These are phyloP conservation scores for Fusarium sp. DNA, from an alignment of 2,329 filamentous ascomycete species.

Conservation along the genomic window DNA sequence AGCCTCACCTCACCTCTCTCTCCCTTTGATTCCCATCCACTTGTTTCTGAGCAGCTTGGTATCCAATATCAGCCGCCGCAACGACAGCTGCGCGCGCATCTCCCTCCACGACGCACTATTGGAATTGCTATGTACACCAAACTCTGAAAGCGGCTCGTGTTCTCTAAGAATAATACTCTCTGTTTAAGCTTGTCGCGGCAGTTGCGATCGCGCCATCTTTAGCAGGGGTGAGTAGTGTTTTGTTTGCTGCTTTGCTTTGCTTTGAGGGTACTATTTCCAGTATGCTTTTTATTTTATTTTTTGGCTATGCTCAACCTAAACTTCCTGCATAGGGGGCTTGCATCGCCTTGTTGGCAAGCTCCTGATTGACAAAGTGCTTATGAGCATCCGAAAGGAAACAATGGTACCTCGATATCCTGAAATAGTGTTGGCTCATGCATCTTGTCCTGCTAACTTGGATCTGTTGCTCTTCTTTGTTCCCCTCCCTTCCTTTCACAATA, in stretches of 20 bases:
- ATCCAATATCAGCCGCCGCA: conserved; percentile 16
- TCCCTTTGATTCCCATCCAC: conserved; percentile 31
- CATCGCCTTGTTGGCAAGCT: neutral
- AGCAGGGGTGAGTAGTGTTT: conserved; percentile 34
- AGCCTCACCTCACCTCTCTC: conserved; percentile 28
- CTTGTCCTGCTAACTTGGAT: conserved; percentile 8
- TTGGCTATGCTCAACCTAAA: neutral
- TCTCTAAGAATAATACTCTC: conserved; percentile 1
- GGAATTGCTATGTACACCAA: neutral
- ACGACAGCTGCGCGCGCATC: conserved; percentile 19
- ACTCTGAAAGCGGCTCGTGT: neutral
- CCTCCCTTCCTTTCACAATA: neutral
- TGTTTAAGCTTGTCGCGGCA: conserved; percentile 5
- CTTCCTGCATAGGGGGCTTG: neutral
- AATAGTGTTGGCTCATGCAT: conserved; percentile 6
- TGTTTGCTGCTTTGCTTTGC: conserved; percentile 3
- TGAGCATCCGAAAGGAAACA: conserved; percentile 7
- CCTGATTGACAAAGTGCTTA: neutral
- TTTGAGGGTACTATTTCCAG: neutral
- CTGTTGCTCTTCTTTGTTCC: neutral
- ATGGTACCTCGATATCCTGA: neutral
- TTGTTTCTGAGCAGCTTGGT: conserved; percentile 27
- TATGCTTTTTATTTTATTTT: conserved; percentile 6
- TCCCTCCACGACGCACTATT: conserved; percentile 10
- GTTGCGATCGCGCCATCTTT: conserved; percentile 35